Evolutionary conservation across 345 rosid species (phyloP).

Genomic region (Physaria fendleri): DNA sequence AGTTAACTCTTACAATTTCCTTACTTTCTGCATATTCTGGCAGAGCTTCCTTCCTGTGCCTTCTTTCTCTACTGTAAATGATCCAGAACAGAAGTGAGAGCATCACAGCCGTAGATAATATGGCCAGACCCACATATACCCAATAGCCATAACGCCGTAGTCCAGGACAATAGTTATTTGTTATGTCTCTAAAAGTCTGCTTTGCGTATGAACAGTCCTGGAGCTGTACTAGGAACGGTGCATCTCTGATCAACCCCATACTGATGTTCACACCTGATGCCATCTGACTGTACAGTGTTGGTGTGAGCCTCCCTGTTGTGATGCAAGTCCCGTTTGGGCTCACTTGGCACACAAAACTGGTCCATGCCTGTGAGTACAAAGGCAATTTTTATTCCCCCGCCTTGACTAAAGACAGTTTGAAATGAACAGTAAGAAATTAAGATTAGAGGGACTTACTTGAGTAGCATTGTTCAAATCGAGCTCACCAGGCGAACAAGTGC

Average conservation of each 20-base stretch:
- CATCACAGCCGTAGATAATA: conserved; percentile 77
- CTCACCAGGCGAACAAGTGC: conserved; percentile 68
- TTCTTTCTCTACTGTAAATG: conserved; percentile 59
- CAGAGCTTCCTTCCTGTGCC: conserved; percentile 30
- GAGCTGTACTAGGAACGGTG: conserved; percentile 58
- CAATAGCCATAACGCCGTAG: conserved; percentile 48
- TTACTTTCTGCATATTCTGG: conserved; percentile 17
- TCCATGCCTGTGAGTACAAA: conserved; percentile 53
- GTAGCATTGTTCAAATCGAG: conserved; percentile 71
- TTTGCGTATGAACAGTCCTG: conserved; percentile 82
- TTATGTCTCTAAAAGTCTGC: conserved; percentile 59
- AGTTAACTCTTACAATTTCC: conserved; percentile 31
- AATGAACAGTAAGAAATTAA: not conserved
- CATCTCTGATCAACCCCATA: conserved; percentile 43
- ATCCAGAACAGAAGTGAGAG: conserved; percentile 85
- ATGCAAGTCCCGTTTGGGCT: conserved; percentile 52
- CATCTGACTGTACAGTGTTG: conserved; percentile 60
- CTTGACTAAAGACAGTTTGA: not conserved
- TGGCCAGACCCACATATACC: conserved; percentile 64
- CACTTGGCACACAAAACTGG: conserved; percentile 65
- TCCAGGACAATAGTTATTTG: conserved; percentile 57
- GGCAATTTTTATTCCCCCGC: not conserved
- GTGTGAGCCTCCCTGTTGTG: conserved; percentile 77
- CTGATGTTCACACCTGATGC: conserved; percentile 53
- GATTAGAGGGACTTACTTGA: conserved; percentile 40